Conservation (phyloP, 352 stramenopile species). For the Globisporangium orthogonon region DNA sequence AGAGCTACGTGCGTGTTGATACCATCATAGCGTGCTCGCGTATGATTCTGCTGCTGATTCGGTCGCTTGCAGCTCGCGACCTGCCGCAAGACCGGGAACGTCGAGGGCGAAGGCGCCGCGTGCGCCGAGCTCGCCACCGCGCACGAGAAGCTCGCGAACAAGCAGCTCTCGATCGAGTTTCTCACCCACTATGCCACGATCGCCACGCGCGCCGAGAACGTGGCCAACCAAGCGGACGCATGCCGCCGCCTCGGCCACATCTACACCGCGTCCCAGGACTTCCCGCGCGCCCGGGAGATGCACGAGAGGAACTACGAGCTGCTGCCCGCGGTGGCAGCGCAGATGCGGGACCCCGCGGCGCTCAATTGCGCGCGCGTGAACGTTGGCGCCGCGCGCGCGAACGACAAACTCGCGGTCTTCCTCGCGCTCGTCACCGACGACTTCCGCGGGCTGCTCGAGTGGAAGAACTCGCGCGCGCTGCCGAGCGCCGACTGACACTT, state of each 20-base stretch:
- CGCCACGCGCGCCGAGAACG: constrained; percentile 73
- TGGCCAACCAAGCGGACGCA: constrained; percentile 81
- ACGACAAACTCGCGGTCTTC: constrained; percentile 61
- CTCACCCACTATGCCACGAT: constrained; percentile 84
- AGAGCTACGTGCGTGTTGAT: constrained; percentile 49
- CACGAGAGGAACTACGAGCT: constrained; percentile 90
- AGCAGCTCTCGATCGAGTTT: constrained; percentile 82
- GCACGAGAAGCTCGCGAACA: constrained; percentile 76
- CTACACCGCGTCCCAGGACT: constrained; percentile 77
- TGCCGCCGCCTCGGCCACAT: constrained; percentile 84
- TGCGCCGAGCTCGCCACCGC: constrained; percentile 86
- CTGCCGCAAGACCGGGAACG: constrained; percentile 42
- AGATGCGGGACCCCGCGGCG: constrained; percentile 28
- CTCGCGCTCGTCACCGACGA: constrained; percentile 63
- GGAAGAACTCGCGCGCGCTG: constrained; percentile 70
- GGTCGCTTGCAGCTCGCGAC: constrained; percentile 29
- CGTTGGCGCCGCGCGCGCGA: constrained; percentile 57
- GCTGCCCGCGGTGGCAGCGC: constrained; percentile 38
- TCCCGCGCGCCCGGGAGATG: constrained; percentile 76
- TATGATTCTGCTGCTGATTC: neutral
- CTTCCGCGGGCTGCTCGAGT: constrained; percentile 60
- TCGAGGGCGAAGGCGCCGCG: constrained; percentile 75
- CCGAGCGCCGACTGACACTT: constrained; percentile 31
- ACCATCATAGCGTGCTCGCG: neutral
- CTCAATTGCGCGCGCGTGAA: constrained; percentile 69